phyloP scores from a whole-genome alignment of 1,139 yeast species.

The Candida smagusa region DNA sequence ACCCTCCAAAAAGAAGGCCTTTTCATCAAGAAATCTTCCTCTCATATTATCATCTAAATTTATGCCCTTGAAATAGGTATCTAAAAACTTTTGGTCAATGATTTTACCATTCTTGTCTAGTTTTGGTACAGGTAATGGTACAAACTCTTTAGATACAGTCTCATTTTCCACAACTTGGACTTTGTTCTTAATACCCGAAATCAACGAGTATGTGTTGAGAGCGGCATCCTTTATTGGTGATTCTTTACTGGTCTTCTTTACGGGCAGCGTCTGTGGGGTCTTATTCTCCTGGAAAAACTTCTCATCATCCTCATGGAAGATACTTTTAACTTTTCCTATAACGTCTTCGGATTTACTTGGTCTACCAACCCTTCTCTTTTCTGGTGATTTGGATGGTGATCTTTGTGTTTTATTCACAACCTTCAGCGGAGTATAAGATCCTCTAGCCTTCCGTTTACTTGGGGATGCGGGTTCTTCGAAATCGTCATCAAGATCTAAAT shows the following conservation, averaged over 20 bases:
- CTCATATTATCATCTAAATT: slow-evolving; percentile 21
- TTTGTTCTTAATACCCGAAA: neutral
- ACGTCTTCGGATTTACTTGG: slow-evolving; percentile 36
- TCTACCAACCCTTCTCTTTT: slow-evolving; percentile 25
- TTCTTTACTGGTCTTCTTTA: slow-evolving; percentile 1
- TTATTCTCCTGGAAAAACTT: slow-evolving; percentile 19
- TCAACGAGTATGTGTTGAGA: neutral
- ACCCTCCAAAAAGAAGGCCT: slow-evolving; percentile 75
- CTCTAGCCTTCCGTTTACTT: neutral
- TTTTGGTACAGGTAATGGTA: slow-evolving; percentile 37
- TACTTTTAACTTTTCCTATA: slow-evolving; percentile 31
- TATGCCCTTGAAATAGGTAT: slow-evolving; percentile 28
- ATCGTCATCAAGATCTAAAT: slow-evolving; percentile 2
- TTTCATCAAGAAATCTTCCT: slow-evolving; percentile 43
- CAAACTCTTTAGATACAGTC: slow-evolving; percentile 14
- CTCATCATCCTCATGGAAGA: slow-evolving; percentile 32
- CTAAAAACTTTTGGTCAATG: slow-evolving; percentile 26
- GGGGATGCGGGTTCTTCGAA: slow-evolving; percentile 1
- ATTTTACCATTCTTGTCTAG: slow-evolving; percentile 30
- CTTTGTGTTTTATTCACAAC: neutral
- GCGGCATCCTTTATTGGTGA: neutral
- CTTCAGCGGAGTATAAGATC: neutral
- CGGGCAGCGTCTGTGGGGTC: slow-evolving; percentile 4
- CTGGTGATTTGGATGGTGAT: slow-evolving; percentile 3
- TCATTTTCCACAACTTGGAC: neutral